Evolutionary conservation across 352 stramenopile genomes (phyloP), one percentile per base, ranked within the genome.

Genomic region (Phytophthora sp.): DNA sequence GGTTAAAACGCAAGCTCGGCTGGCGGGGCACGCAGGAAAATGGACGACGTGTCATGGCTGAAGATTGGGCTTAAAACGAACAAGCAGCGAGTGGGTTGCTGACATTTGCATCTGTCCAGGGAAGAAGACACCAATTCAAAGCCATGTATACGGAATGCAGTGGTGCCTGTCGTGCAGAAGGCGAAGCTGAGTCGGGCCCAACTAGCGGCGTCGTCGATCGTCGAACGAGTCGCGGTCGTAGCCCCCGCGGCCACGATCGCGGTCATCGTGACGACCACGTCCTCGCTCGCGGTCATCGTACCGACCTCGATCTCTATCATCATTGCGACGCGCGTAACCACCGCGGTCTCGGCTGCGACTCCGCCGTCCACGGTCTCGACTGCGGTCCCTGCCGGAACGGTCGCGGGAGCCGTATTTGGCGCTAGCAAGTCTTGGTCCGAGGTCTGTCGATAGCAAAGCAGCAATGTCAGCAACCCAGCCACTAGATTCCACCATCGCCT

Each of bases 391-490:
- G 58, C 68, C 75, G 26, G 61, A 69, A 36, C 77, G 82, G 36
- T 74, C 57, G 15, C 69, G 61, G 24, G 73, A 66, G 27, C 84
- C 82, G 69, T 93, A 93, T 68, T 91, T 93, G 51, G 74, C 71
- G 64, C 84, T 93, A 18, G 86, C 86, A 53, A 88, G 79, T 45
- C 67, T 79, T 35, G 86, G 86, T 26, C 86, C 86, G 30, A 95
- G 60, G 45, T 95, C 86, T 94, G 46, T 30, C 61, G 11, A 9
- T n/a, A 20, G 27, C 42, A 35, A 30, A 23, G 21, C 24, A 33
- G 3, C 18, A 18, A 55, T 23, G 3, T 63, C 13, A 44, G 26
- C 21, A 27, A 36, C 36, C 30, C 31, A 62, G 21, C 7, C 21
- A 49, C n/a, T 1, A 46, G 0, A 27, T 29, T 1, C 3, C 8